Base-by-base conservation (phyloP, 2,329 filamentous ascomycete species). In the Fusarium nematophilum region DNA sequence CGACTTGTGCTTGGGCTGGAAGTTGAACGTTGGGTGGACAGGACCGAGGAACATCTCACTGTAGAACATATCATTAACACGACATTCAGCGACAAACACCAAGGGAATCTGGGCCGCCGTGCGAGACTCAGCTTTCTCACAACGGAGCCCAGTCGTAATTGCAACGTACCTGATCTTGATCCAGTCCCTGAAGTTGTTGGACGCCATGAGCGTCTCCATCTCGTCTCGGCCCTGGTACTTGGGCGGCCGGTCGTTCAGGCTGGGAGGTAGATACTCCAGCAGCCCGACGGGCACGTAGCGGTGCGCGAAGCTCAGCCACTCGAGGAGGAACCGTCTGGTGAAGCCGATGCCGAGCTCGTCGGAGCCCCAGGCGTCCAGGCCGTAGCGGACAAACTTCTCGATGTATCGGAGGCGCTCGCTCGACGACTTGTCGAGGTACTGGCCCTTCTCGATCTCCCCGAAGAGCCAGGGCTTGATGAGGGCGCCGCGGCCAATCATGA, bases 391-490 rank as follows among this genome's bases (percentile, higher is more conserved):
- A 72, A 97, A 99, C 70, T 93, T 92, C 76, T 97, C 92, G 29
- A 99, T 81, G 70, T 96, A 93, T 29, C 81, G 78, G 25, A 99
- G 84, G 53, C 95, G 90, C 79, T 99, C 94, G 5, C 88, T 84
- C 3, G 94, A 90, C 3, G 91, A 92, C 76, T 99, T 99, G 81
- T 99, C 95, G 31, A 99, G 86, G 72, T 98, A 97, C 76, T 98
- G 95, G 5, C 91, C 90, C 60, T 88, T 85, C 65, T 91, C 86
- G 50, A 99, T 98, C 77, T 99, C 95, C 76, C 99, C 95, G 72
- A 98, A 99, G 60, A 99, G 82, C 95, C 95, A 99, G 1, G 95
- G 95, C 79, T 99, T 99, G 78, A 98, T 92, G 54, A 99, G 84
- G 9, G 95, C 95, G 52, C 95, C 95, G 57, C 95, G 91, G n/a